phyloP scores from a whole-genome alignment of 257 asterid genomes.

The Jacaranda mimosifolia region DNA sequence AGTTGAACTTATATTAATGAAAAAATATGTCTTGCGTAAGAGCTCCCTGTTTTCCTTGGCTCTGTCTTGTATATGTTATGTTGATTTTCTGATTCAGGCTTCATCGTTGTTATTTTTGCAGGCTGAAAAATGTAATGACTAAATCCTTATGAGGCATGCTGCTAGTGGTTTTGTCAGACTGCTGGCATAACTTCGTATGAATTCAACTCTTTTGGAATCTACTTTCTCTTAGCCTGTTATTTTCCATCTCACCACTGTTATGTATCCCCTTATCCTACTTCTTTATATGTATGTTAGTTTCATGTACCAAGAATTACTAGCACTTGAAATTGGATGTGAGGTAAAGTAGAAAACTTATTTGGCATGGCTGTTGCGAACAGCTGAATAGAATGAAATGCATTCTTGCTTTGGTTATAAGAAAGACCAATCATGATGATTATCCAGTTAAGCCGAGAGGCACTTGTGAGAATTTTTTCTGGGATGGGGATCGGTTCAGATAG shows the following conservation, averaged over 20 bases:
- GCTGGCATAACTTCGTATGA: constrained; percentile 21
- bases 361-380: constrained; percentile 20
- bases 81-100: constrained; percentile 14
- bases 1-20: neutral
- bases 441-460: neutral
- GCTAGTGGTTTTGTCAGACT: constrained; percentile 19
- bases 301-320: constrained; percentile 34
- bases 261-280: constrained; percentile 27
- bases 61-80: neutral
- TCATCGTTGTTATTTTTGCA: constrained; percentile 32
- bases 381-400: constrained; percentile 5
- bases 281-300: constrained; percentile 28
- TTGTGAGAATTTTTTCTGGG: neutral
- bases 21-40: neutral
- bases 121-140: constrained; percentile 28
- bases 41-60: neutral
- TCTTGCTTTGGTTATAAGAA: neutral
- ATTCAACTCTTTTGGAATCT: constrained; percentile 20
- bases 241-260: constrained; percentile 7
- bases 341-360: constrained; percentile 33
- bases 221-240: constrained; percentile 20
- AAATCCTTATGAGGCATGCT: constrained; percentile 25
- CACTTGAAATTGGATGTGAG: constrained; percentile 36
- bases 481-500: neutral
- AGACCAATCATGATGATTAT: neutral